Evolutionary conservation across 202 grass and related monocot genomes (phyloP).

Genomic region (Hordeum pubiflorum): DNA sequence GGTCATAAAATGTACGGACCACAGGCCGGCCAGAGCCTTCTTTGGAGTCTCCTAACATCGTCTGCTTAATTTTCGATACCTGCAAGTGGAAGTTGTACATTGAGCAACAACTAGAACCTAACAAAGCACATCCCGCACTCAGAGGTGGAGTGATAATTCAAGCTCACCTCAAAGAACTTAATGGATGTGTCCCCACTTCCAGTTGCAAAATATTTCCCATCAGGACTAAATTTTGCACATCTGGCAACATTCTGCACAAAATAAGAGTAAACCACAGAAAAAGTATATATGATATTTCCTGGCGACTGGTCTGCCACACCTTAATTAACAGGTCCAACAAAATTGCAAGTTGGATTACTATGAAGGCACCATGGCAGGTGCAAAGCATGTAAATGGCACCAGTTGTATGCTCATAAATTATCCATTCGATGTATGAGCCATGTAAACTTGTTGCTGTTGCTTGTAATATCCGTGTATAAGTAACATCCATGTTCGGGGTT

Average conservation of each 20-base stretch:
- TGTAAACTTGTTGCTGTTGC: background rate
- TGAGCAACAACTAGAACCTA: conserved; percentile 5
- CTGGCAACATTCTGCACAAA: conserved; percentile 66
- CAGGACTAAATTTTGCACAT: conserved; percentile 79
- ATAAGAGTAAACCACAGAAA: conserved; percentile 14
- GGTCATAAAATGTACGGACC: conserved; percentile 92
- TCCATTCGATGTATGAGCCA: background rate
- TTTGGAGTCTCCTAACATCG: conserved; percentile 66
- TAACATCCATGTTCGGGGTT: background rate
- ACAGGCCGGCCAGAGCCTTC: conserved; percentile 69
- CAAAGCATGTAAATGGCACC: background rate
- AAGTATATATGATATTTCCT: background rate
- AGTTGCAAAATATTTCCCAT: conserved; percentile 82
- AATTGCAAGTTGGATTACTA: background rate
- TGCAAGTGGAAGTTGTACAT: conserved; percentile 19
- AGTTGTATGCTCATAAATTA: background rate
- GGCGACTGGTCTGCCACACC: background rate
- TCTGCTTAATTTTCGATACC: conserved; percentile 91
- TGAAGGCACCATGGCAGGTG: background rate
- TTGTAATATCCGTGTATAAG: background rate
- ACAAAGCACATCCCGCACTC: background rate
- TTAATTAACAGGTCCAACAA: background rate
- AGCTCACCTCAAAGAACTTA: conserved; percentile 83
- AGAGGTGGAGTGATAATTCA: background rate
- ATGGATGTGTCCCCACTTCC: conserved; percentile 87